Evolutionary conservation across 495 filamentous ascomycete species (phyloP), one percentile per base, ranked within the genome.

Genomic region (Daldinia decipiens): DNA sequence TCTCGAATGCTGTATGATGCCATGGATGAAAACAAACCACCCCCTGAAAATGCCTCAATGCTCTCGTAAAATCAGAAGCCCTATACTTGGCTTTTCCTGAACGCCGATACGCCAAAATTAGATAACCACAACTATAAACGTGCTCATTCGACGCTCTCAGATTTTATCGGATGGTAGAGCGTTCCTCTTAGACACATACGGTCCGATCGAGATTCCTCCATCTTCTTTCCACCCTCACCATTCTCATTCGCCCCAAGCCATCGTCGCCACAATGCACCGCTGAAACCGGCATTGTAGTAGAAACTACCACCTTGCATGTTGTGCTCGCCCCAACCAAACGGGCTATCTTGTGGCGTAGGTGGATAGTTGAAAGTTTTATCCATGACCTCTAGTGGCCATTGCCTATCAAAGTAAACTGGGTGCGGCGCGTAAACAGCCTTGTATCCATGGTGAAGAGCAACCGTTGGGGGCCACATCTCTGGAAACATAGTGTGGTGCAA

Each of bases 341-440:
- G 75, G 60, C 78, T 81, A 0, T 88, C 88, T 38, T 88, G 81
- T 0, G 88, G 85, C 24, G 84, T 87, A 38, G 68, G 11, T 43
- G 76, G 67, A 70, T 76, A 62, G 68, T 95, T 94, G 82, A 95
- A 93, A 29, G 89, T 88, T 13, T 86, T 85, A 29, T 92, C 90
- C 24, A 95, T 84, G 67, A 92, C 92, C 19, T 82, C 79, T 87
- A 74, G 31, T 5, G 74, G 92, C 93, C 93, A 97, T 56, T 82
- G 80, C 29, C 93, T 88, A 73, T 97, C 93, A 24, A 97, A 85
- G 77, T 88, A 95, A 59, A 94, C 87, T 0, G 92, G 90, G 74
- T 97, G 93, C 8, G 93, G 93, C 4, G 87, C 90, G 74, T 90
- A 94, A 36, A 97, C 93, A 27, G 93, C 93, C 75, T 97, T 97